Percentiles rank a stretch among this genome's conserved stretches.
phyloP scores from a whole-genome alignment of 345 rosid genomes.

The Arabis alpina region DNA sequence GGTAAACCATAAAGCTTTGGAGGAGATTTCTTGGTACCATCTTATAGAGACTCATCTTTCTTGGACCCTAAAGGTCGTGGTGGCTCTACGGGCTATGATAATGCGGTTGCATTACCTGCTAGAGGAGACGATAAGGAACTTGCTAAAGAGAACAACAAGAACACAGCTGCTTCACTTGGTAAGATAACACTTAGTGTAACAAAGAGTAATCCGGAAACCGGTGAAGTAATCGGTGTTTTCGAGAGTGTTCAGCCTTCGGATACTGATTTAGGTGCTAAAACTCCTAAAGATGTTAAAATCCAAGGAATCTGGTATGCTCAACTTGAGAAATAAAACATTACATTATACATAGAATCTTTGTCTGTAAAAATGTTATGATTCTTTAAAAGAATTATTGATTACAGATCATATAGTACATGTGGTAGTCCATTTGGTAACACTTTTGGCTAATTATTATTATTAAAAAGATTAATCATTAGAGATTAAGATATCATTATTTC shows the following conservation, averaged over 20 bases:
- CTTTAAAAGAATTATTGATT: slow-evolving; percentile 11
- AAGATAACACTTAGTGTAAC: slow-evolving; percentile 72
- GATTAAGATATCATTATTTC: slow-evolving; percentile 37
- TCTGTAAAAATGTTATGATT: slow-evolving; percentile 24
- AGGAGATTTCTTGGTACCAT: slow-evolving; percentile 76
- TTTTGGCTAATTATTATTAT: slow-evolving; percentile 34
- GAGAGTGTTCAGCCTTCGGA: slow-evolving; percentile 90
- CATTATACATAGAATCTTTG: neutral
- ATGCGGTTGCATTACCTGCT: slow-evolving; percentile 78
- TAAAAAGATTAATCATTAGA: slow-evolving; percentile 26
- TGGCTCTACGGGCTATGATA: slow-evolving; percentile 83
- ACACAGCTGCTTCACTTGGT: slow-evolving; percentile 57
- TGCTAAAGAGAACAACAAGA: slow-evolving; percentile 71
- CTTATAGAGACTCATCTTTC: slow-evolving; percentile 84
- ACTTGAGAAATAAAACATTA: slow-evolving; percentile 59
- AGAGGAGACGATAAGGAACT: slow-evolving; percentile 88
- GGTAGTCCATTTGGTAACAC: slow-evolving; percentile 14
- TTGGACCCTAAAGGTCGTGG: slow-evolving; percentile 96
- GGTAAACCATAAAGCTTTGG: slow-evolving; percentile 80
- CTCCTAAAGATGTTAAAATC: slow-evolving; percentile 80
- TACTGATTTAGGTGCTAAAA: slow-evolving; percentile 84
- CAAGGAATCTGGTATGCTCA: slow-evolving; percentile 87
- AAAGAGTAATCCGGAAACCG: slow-evolving; percentile 66
- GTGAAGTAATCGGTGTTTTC: slow-evolving; percentile 82
- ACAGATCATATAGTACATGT: slow-evolving; percentile 37